Evolutionary conservation across 2,329 filamentous ascomycete species (phyloP), one percentile per base, ranked within the genome.

Genomic region (Pseudonectria buxi): DNA sequence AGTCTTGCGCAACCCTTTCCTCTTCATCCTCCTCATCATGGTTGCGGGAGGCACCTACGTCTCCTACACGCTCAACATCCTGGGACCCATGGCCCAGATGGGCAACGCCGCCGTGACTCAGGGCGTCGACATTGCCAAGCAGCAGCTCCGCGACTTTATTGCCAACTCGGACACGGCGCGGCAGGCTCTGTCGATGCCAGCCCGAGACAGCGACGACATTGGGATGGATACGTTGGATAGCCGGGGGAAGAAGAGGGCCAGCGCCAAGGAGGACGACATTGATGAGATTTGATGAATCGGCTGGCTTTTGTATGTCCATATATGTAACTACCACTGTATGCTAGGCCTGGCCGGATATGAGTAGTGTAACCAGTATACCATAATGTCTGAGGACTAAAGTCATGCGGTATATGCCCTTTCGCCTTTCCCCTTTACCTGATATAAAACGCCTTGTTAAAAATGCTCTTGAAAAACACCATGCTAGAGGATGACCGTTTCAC

Each of bases 61-160:
- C 18, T 92, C 89, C 4, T 95, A 92, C 64, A 89, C 81, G 24
- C 81, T 98, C 48, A 96, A 96, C 59, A 78, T 98, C 12, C 89
- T 94, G 67, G 92, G 92, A 1, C 92, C 92, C 0, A 96, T 98
- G 71, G 71, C 94, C 50, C 88, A 94, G 56, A 95, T 98, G 86
- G 77, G 79, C 47, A 92, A 92, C 50, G 92, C 92, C 11, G 92
- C 92, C 4, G 82, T 79, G 31, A 73, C 74, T 44, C 92, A 98
- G 64, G 92, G 86, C 7, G 55, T 95, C 22, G 87, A 94, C 50
- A 87, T 98, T 48, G 86, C 86, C 56, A 95, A 95, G 69, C 83
- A 92, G 67, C 82, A 85, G 51, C 75, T 96, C 30, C 78, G 90
- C 15, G 87, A 95, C 24, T 95, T 95, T 54, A 72, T 96, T 39